Conservation (phyloP, 192 early-diverging fungal species). For the Oehlia diaphana region DNA sequence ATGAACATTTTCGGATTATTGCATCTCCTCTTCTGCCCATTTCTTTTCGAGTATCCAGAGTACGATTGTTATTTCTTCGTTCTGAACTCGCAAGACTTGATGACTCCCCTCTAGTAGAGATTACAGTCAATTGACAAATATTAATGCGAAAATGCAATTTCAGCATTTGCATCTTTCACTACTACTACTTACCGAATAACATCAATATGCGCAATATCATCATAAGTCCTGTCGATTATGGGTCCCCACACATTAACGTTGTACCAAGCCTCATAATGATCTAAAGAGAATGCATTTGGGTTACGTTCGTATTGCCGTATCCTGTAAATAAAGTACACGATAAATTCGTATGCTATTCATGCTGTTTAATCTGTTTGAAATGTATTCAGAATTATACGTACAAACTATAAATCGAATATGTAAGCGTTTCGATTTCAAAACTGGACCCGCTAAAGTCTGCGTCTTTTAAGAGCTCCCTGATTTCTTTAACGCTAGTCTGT, state of each 20-base stretch:
- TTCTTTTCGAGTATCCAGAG: no score
- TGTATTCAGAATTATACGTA: slow-evolving; percentile 12
- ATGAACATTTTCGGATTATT: no score
- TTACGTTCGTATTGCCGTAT: slow-evolving; percentile 10
- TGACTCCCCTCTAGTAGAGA: no score
- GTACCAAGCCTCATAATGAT: slow-evolving; percentile 9
- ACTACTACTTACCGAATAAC: slow-evolving; percentile 43
- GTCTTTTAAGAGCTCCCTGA: neutral
- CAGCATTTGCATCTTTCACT: slow-evolving; percentile 23
- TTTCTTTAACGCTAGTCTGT: neutral
- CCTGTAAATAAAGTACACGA: neutral
- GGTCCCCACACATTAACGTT: slow-evolving; percentile 19
- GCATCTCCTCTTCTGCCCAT: no score
- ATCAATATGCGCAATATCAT: slow-evolving; percentile 12
- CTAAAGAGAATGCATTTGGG: slow-evolving; percentile 16
- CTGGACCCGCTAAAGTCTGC: neutral
- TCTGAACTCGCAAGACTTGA: no score
- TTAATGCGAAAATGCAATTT: no score
- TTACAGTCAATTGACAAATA: no score
- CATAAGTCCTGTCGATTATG: neutral
- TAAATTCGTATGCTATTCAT: neutral
- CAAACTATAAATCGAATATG: slow-evolving; percentile 15
- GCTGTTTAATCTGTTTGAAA: neutral
- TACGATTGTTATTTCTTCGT: no score
- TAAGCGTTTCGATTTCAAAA: slow-evolving; percentile 20